These are phyloP conservation scores for Urostyla sp. DNA, from an alignment of 73 alveolate genomes.

Conservation along the genomic window DNA sequence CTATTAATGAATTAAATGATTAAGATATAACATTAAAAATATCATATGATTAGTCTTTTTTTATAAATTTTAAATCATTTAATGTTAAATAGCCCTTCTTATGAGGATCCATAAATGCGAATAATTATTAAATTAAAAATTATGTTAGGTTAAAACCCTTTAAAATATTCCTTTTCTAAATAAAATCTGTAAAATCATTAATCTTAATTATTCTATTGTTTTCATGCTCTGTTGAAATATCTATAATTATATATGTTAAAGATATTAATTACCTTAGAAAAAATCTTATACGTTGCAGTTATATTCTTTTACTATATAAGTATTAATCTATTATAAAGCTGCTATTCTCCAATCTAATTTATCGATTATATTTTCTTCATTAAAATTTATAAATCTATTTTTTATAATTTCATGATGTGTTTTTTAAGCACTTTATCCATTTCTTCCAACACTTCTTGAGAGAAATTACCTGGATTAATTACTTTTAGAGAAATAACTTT, in stretches of 20 bases:
- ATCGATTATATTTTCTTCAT: neutral
- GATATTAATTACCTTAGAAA: constrained; percentile 47
- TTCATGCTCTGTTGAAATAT: constrained; percentile 9
- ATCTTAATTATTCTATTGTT: constrained; percentile 56
- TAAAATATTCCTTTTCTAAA: constrained; percentile 73
- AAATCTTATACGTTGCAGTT: constrained; percentile 46
- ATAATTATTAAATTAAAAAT: constrained; percentile 70
- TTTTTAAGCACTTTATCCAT: too few relatives aligned
- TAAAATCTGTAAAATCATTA: constrained; percentile 67
- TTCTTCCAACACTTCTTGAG: too few relatives aligned
- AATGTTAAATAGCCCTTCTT: constrained; percentile 87
- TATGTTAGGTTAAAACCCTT: constrained; percentile 88
- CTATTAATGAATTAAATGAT: neutral
- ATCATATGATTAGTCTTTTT: neutral
- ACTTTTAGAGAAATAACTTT: too few relatives aligned
- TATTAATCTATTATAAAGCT: constrained; percentile 66
- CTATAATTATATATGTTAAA: neutral
- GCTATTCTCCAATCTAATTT: constrained; percentile 69
- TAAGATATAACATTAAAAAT: neutral
- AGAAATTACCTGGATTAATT: too few relatives aligned
- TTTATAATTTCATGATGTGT: too few relatives aligned
- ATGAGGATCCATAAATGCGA: constrained; percentile 86
- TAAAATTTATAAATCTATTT: too few relatives aligned
- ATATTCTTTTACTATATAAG: constrained; percentile 42
- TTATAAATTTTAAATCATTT: constrained; percentile 71